Base-by-base conservation (phyloP, 805 yeast species). In the Kazachstania bromeliacearum region DNA sequence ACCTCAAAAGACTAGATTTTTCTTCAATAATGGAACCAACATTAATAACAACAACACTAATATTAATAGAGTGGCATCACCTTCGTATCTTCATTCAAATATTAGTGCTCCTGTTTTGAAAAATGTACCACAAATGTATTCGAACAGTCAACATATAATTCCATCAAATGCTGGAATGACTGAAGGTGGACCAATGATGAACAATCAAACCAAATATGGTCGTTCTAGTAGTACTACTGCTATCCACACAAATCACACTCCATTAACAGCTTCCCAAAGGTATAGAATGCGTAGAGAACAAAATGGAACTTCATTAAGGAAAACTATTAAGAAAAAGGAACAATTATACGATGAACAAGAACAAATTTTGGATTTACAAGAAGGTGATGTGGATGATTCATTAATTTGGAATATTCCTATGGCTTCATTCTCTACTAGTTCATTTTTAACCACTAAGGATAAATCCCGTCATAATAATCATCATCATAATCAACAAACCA, bases 361-460 rank as follows among this genome's bases (percentile, higher is more conserved):
- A 29, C 20, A 37, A 15, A 33, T 41, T 6, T 25, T 46, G 21
- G 45, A 39, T 17, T 38, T 44, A 32, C 44, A 45, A 36, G 51
- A 45, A 23, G 48, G 45, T 23, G 67, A 66, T 20, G 57, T 64
- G 18, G 67, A 61, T 28, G 67, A 64, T 38, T 57, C 66, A 0
- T 35, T 64, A 12, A 67, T 71, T 37, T 73, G 70, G 65, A 72
- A 73, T 42, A 74, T 73, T 8, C 79, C 79, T 7, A 63, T 64
- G 51, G 70, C 78, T 2, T 53, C 62, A 5, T 43, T 50, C 14
- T 51, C 57, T 9, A 56, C 61, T 1, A 51, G 45, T 25, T 51
- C 60, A 13, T 54, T 54, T 36, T 35, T 57, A 31, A 41, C 40
- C 3, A 13, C 39, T 10, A 15, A 28, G 4, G 25, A 35, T 4